Conservation (phyloP, 441 rosid species). For the Gossypium gossypioides region DNA sequence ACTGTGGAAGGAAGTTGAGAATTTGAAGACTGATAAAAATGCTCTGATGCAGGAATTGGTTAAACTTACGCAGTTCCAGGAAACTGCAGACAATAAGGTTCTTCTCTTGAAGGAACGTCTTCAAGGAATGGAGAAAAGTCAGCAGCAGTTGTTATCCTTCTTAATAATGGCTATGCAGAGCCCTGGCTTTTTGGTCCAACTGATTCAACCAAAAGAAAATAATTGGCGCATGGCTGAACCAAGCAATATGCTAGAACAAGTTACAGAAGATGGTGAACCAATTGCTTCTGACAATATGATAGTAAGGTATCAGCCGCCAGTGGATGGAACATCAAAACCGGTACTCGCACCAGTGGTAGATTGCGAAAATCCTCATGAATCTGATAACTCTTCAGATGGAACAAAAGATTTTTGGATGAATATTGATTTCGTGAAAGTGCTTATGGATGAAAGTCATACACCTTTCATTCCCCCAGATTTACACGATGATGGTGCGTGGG, state of each 20-base stretch:
- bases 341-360: slow-evolving; percentile 10
- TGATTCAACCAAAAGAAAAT: slow-evolving; percentile 49
- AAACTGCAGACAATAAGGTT: slow-evolving; percentile 53
- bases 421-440: slow-evolving; percentile 53
- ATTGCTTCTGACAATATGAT: slow-evolving; percentile 27
- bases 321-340: slow-evolving; percentile 31
- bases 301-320: slow-evolving; percentile 36
- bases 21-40: slow-evolving; percentile 56
- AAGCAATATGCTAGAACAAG: slow-evolving; percentile 39
- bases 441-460: slow-evolving; percentile 53
- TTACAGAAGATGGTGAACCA: slow-evolving; percentile 35
- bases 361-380: slow-evolving; percentile 19
- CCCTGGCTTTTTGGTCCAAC: too few relatives aligned
- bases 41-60: slow-evolving; percentile 57
- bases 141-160: slow-evolving; percentile 88
- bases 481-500: slow-evolving; percentile 72
- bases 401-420: slow-evolving; percentile 47
- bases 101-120: slow-evolving; percentile 49
- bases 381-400: slow-evolving; percentile 29
- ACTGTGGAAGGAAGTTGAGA: slow-evolving; percentile 69
- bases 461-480: slow-evolving; percentile 58
- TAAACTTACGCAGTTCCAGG: slow-evolving; percentile 65
- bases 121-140: slow-evolving; percentile 86
- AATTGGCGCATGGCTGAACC: slow-evolving; percentile 55
- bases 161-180: slow-evolving; percentile 12